Percentiles rank a stretch among this genome's conserved stretches.
phyloP scores from a whole-genome alignment of 345 rosid species.

The Leavenworthia alabamica region DNA sequence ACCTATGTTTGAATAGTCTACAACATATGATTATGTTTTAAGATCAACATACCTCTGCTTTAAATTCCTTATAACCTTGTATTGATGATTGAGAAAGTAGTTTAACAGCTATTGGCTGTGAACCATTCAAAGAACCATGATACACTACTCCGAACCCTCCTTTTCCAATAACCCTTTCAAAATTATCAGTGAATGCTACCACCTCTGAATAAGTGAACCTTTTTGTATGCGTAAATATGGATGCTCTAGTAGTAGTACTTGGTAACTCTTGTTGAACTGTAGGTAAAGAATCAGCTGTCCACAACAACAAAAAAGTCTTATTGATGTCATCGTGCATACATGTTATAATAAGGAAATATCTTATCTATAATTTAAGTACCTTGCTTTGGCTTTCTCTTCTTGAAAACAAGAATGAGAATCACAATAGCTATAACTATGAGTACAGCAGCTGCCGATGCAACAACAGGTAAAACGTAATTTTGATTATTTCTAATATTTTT shows the following conservation, averaged over 20 bases:
- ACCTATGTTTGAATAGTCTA: too few relatives aligned
- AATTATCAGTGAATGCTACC: conserved; percentile 20
- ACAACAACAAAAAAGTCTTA: too few relatives aligned
- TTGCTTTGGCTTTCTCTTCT: too few relatives aligned
- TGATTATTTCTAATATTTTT: background rate
- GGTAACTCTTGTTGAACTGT: conserved; percentile 3
- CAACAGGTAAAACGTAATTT: too few relatives aligned
- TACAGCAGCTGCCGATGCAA: too few relatives aligned
- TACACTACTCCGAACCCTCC: conserved; percentile 37
- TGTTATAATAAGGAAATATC: too few relatives aligned
- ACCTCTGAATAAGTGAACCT: conserved; percentile 15
- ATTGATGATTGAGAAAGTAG: background rate
- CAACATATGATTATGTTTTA: too few relatives aligned
- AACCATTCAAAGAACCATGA: conserved; percentile 22
- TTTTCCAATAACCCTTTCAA: conserved; percentile 26
- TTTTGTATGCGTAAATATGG: conserved; percentile 21
- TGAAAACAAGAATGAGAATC: too few relatives aligned
- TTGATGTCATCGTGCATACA: too few relatives aligned
- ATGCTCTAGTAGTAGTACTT: conserved; percentile 16
- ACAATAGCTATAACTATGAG: too few relatives aligned
- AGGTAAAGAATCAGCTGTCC: background rate
- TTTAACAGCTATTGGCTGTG: conserved; percentile 28
- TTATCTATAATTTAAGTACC: too few relatives aligned
- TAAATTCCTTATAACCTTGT: conserved; percentile 30
- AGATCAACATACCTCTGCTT: conserved; percentile 24